phyloP scores from a whole-genome alignment of 2,329 filamentous ascomycete species.

The Cryphonectria carpinicola region DNA sequence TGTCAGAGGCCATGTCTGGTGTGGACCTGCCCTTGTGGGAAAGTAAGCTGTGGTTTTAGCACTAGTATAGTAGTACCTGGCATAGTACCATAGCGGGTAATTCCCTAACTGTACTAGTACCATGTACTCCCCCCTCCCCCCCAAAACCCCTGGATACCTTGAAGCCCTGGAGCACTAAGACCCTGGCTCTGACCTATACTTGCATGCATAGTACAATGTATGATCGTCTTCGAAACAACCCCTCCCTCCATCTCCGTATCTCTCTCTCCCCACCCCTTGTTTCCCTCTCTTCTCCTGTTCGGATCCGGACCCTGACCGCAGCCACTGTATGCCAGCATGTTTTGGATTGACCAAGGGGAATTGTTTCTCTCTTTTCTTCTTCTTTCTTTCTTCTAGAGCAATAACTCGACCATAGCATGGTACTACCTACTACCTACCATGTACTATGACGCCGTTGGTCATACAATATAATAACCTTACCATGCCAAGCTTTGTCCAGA shows the following conservation, averaged over 20 bases:
- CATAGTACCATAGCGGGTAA: neutral
- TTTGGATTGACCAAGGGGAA: neutral
- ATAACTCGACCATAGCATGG: too few species aligned
- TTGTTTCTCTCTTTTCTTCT: too few species aligned
- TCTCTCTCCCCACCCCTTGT: neutral
- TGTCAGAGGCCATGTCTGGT: constrained; percentile 22
- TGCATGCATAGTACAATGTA: neutral
- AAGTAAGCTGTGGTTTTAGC: neutral
- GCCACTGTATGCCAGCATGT: neutral
- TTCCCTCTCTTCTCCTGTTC: neutral
- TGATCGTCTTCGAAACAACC: constrained; percentile 3
- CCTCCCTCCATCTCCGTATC: neutral
- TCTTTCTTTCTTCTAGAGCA: too few species aligned
- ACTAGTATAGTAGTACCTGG: neutral
- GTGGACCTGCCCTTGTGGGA: constrained; percentile 11
- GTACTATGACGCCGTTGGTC: neutral
- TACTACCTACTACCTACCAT: neutral
- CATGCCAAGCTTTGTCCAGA: neutral
- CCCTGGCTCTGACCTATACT: constrained; percentile 7
- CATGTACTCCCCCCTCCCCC: too few species aligned
- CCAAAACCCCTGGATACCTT: neutral
- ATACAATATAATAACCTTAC: neutral
- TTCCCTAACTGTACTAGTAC: neutral
- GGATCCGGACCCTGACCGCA: constrained; percentile 4
- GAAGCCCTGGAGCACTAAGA: neutral